phyloP scores from a whole-genome alignment of 148 eudicot genomes.

The Heliosperma pusillum region DNA sequence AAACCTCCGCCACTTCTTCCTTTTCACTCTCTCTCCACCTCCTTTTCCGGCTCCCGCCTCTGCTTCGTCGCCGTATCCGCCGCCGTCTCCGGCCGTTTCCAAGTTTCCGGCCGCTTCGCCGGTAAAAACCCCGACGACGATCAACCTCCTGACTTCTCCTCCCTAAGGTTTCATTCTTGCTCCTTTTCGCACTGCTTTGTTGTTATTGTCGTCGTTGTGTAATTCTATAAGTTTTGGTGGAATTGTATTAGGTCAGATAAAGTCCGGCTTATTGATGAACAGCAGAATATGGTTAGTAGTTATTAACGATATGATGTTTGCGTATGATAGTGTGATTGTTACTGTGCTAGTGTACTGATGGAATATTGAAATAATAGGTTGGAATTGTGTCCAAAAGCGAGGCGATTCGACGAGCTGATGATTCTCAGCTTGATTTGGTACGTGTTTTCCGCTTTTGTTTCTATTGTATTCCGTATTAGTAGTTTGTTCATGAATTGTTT shows the following conservation, averaged over 20 bases:
- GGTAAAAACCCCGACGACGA: slow-evolving; percentile 47
- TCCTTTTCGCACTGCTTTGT: background rate
- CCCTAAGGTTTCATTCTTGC: slow-evolving; percentile 36
- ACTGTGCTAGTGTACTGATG: no score
- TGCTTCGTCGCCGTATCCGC: slow-evolving; percentile 38
- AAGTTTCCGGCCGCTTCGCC: slow-evolving; percentile 45
- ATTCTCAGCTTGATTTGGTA: slow-evolving; percentile 77
- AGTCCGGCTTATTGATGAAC: slow-evolving; percentile 68
- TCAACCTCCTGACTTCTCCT: slow-evolving; percentile 42
- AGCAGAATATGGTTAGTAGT: slow-evolving; percentile 63
- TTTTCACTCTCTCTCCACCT: slow-evolving; percentile 25
- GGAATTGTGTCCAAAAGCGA: slow-evolving; percentile 66
- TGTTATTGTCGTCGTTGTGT: background rate
- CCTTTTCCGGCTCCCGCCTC: slow-evolving; percentile 11
- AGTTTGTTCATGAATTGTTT: background rate
- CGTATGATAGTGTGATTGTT: background rate
- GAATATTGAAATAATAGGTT: slow-evolving; percentile 36
- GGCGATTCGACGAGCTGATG: slow-evolving; percentile 76
- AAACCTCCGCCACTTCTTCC: slow-evolving; percentile 9
- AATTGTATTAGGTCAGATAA: slow-evolving; percentile 54
- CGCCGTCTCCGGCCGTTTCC: slow-evolving; percentile 12
- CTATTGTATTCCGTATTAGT: no score
- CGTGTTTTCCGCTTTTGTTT: no score
- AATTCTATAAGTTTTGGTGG: slow-evolving; percentile 14
- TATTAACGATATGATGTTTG: background rate